Conservation (phyloP, 2,329 filamentous ascomycete species). For the Diaporthe sp. region DNA sequence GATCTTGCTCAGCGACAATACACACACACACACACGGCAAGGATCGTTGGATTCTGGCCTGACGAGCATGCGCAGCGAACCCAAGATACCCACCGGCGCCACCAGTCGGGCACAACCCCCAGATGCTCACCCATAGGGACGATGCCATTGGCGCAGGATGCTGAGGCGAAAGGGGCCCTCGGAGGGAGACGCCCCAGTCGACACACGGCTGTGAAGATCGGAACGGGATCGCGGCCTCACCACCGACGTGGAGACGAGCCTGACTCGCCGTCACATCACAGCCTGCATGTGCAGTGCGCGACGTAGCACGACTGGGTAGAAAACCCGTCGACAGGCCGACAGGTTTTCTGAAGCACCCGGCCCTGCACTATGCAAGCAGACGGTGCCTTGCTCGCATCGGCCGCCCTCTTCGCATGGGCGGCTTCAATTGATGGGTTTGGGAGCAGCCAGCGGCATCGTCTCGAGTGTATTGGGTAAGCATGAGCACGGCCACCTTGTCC, state of each 20-base stretch:
- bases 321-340: slow-evolving; percentile 2
- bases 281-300: slow-evolving; percentile 12
- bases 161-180: not conserved
- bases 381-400: not conserved
- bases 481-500: not conserved
- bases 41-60: not conserved
- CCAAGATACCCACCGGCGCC: not conserved
- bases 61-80: not conserved
- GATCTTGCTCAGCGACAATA: not conserved
- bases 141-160: not conserved
- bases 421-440: not conserved
- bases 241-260: slow-evolving; percentile 24
- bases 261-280: slow-evolving; percentile 27
- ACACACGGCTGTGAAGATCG: slow-evolving; percentile 16
- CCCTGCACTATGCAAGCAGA: not conserved
- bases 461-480: not conserved
- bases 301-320: slow-evolving; percentile 21
- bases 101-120: slow-evolving; percentile 10
- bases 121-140: not conserved
- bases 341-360: slow-evolving; percentile 2
- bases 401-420: not conserved
- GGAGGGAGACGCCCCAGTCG: slow-evolving; percentile 20
- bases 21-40: not conserved
- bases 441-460: not conserved
- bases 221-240: slow-evolving; percentile 28